Conservation (phyloP, 768 basidiomycete genomes). For the Lactarius psammicola region DNA sequence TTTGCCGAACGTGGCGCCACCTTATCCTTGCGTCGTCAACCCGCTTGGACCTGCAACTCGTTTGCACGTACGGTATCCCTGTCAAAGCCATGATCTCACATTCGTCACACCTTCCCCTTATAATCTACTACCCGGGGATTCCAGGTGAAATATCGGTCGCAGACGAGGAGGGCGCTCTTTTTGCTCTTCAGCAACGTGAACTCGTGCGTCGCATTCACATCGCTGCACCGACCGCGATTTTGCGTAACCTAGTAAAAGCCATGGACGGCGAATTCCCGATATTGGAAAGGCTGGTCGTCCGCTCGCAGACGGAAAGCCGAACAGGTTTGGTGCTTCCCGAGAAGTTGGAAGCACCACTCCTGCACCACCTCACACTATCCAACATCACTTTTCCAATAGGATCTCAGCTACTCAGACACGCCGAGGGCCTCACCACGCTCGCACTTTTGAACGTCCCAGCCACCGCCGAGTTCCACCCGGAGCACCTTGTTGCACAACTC, state of each 20-base stretch:
- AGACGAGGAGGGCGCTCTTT: not conserved
- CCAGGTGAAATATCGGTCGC: not conserved
- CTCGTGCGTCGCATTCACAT: not conserved
- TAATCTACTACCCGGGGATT: not conserved
- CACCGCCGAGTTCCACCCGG: not conserved
- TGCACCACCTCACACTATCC: too few relatives aligned
- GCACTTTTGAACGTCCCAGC: not conserved
- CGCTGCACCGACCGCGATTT: not conserved
- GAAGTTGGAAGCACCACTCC: too few relatives aligned
- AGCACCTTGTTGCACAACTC: not conserved
- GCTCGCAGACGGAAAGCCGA: not conserved
- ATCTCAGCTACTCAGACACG: not conserved
- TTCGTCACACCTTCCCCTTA: not conserved
- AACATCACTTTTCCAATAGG: too few relatives aligned
- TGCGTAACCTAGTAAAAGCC: not conserved
- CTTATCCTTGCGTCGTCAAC: not conserved
- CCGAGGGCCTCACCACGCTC: not conserved
- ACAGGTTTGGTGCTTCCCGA: too few relatives aligned
- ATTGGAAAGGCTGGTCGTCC: not conserved
- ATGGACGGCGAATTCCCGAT: conserved; percentile 2
- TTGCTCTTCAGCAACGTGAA: not conserved
- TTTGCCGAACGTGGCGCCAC: conserved; percentile 4
- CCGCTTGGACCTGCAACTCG: not conserved
- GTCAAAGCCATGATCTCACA: not conserved
- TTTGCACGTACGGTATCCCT: not conserved